These are phyloP conservation scores for Biscutella laevigata DNA, from an alignment of 441 rosid species.

Conservation along the genomic window DNA sequence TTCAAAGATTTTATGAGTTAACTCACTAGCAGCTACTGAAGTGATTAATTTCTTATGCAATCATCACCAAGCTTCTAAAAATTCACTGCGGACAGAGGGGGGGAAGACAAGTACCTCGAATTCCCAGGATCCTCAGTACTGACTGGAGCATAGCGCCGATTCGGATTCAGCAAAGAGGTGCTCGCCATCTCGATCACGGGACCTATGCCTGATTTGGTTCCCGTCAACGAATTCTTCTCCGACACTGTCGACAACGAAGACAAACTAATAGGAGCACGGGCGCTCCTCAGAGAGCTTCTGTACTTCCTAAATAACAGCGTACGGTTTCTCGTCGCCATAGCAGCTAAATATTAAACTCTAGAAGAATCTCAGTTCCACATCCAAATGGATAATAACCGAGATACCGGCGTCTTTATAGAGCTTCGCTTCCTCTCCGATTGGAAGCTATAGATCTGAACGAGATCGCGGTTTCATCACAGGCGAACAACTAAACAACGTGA, in stretches of 20 bases:
- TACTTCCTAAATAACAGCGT: constrained; percentile 62
- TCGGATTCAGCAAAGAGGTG: constrained; percentile 61
- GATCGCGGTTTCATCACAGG: constrained; percentile 16
- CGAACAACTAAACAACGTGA: background rate
- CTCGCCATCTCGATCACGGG: constrained; percentile 87
- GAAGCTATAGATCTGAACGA: constrained; percentile 28
- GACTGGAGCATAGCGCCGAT: constrained; percentile 65
- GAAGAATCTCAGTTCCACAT: constrained; percentile 3
- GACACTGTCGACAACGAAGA: no score
- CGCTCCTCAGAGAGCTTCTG: constrained; percentile 83
- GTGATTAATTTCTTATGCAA: no score
- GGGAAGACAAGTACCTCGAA: constrained; percentile 48
- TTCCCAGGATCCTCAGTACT: constrained; percentile 82
- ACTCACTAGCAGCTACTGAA: no score
- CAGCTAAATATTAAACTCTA: constrained; percentile 3
- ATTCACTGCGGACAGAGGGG: background rate
- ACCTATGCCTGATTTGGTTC: constrained; percentile 34
- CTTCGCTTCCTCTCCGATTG: constrained; percentile 16
- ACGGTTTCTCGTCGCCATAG: constrained; percentile 79
- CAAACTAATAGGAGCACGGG: constrained; percentile 52
- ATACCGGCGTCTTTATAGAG: constrained; percentile 2
- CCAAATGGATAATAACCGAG: no score
- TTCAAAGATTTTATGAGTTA: no score
- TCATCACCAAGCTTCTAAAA: constrained; percentile 1
- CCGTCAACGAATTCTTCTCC: constrained; percentile 14